Evolutionary conservation across 2,329 filamentous ascomycete species (phyloP).

Genomic region (Hymenoscyphus repandus): DNA sequence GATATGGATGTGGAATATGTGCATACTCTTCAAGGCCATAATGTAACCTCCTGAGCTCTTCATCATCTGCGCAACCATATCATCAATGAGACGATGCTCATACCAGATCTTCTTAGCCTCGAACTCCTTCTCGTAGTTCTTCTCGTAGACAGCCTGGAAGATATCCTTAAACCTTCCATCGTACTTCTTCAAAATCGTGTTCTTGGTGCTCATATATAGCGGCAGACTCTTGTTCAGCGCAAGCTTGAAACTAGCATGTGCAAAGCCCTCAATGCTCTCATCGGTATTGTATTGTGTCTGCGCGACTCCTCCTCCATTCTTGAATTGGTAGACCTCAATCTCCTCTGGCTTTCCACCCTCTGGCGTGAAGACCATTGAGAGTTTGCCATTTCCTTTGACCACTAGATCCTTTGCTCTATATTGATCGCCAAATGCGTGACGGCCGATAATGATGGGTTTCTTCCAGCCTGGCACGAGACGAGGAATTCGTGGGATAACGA

Average conservation of each 20-base stretch:
- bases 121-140: slow-evolving; percentile 79
- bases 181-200: slow-evolving; percentile 99
- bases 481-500: slow-evolving; percentile 89
- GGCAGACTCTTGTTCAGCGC: slow-evolving; percentile 81
- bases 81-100: slow-evolving; percentile 97
- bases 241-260: slow-evolving; percentile 94
- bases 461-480: slow-evolving; percentile 96
- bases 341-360: slow-evolving; percentile 74
- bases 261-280: slow-evolving; percentile 91
- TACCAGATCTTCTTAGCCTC: slow-evolving; percentile 96
- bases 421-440: slow-evolving; percentile 97
- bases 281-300: slow-evolving; percentile 99
- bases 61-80: slow-evolving; percentile 99
- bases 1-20: not conserved
- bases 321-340: slow-evolving; percentile 88
- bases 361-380: slow-evolving; percentile 93
- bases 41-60: slow-evolving; percentile 96
- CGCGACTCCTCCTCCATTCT: slow-evolving; percentile 77
- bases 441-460: slow-evolving; percentile 98
- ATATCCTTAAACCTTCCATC: slow-evolving; percentile 99
- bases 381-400: slow-evolving; percentile 74
- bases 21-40: slow-evolving; percentile 95
- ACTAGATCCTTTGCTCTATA: slow-evolving; percentile 95
- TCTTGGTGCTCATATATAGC: slow-evolving; percentile 99
- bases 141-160: slow-evolving; percentile 95